Percentiles rank a stretch among this genome's conserved stretches.
phyloP scores from a whole-genome alignment of 441 rosid species.

The Erysimum pusillum region DNA sequence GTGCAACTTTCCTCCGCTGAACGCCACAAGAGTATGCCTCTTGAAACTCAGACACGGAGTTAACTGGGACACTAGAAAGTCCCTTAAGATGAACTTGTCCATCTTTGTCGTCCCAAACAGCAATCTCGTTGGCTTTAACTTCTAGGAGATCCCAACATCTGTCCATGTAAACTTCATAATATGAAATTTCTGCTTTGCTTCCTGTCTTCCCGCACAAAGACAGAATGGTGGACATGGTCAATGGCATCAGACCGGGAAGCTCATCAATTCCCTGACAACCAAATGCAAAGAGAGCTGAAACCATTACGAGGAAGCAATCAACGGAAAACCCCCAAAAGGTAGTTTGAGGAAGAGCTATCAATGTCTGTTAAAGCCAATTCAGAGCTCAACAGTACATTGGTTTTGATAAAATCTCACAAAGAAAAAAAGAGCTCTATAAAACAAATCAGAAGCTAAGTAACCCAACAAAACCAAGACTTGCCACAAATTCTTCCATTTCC shows the following conservation, averaged over 20 bases:
- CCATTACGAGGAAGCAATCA: neutral
- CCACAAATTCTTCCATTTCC: neutral
- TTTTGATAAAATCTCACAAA: neutral
- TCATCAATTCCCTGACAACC: conserved; percentile 69
- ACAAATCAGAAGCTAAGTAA: neutral
- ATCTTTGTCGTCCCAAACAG: conserved; percentile 71
- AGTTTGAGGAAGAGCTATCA: neutral
- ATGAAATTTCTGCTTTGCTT: conserved; percentile 72
- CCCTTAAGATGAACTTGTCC: conserved; percentile 86
- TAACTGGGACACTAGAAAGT: conserved; percentile 63
- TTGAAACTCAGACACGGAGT: conserved; percentile 66
- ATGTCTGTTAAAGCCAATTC: neutral
- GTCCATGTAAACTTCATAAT: conserved; percentile 92
- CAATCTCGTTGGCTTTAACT: conserved; percentile 62
- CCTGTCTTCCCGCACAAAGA: conserved; percentile 58
- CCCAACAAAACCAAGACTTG: no score
- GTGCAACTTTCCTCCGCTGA: conserved; percentile 83
- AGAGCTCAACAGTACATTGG: neutral
- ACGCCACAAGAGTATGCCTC: conserved; percentile 65
- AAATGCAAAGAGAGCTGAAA: conserved; percentile 33
- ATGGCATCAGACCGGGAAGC: conserved; percentile 76
- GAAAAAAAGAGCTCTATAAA: neutral
- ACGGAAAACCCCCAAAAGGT: neutral
- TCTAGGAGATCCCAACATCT: conserved; percentile 86
- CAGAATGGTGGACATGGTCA: conserved; percentile 75